phyloP scores from a whole-genome alignment of 1,139 yeast genomes.

The Kodamaea derodonti region DNA sequence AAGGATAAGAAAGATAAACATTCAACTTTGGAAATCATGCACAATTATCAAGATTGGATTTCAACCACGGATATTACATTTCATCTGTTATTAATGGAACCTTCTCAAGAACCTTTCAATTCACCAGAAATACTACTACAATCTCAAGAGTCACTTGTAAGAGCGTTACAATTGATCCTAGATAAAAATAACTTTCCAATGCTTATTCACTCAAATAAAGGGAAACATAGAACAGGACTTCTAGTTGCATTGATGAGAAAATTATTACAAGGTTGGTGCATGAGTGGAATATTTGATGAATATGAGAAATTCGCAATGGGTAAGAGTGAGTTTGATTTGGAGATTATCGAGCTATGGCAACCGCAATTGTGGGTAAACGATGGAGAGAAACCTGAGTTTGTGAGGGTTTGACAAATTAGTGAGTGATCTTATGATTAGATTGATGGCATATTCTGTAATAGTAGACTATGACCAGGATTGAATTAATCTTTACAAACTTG shows the following conservation, averaged over 20 bases:
- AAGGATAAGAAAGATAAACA: slow-evolving; percentile 28
- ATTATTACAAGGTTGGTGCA: slow-evolving; percentile 85
- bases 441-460: no score
- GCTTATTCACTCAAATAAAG: slow-evolving; percentile 87
- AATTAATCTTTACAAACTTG: no score
- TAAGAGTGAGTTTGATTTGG: slow-evolving; percentile 87
- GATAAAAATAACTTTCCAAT: slow-evolving; percentile 80
- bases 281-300: slow-evolving; percentile 90
- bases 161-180: slow-evolving; percentile 60
- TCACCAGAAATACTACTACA: slow-evolving; percentile 42
- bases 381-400: slow-evolving; percentile 34
- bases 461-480: no score
- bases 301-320: slow-evolving; percentile 91
- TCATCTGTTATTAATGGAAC: slow-evolving; percentile 60
- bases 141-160: slow-evolving; percentile 47
- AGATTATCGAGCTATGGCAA: slow-evolving; percentile 50
- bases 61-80: slow-evolving; percentile 51
- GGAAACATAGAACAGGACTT: slow-evolving; percentile 92
- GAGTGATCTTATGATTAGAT: no score
- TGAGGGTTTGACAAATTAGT: slow-evolving; percentile 23
- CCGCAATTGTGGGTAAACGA: slow-evolving; percentile 38
- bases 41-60: slow-evolving; percentile 63
- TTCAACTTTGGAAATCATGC: slow-evolving; percentile 37
- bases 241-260: slow-evolving; percentile 85
- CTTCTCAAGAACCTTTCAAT: slow-evolving; percentile 73